A percentile compares a stretch with the other conserved stretches of the same genome.
Conservation (phyloP, 2,329 filamentous ascomycete species). For the Fusarium sp. region DNA sequence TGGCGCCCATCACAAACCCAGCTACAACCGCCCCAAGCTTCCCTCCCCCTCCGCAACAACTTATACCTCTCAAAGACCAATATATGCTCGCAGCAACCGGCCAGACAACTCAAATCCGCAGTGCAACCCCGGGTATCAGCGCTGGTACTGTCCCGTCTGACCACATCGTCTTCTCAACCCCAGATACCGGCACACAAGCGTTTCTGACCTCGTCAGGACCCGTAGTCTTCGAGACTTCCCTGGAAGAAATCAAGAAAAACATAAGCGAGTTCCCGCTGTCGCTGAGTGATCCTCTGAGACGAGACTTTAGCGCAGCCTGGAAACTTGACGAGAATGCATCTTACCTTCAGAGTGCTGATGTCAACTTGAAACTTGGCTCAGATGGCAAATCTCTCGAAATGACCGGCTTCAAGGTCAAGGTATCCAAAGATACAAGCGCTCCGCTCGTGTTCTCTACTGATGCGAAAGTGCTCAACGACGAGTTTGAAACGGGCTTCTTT, state of each 20-base stretch:
- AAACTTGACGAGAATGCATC: not conserved
- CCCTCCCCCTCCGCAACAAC: not conserved
- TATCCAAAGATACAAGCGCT: not conserved
- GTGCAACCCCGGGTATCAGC: not conserved
- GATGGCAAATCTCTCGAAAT: not conserved
- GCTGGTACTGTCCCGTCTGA: not conserved
- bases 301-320: not conserved
- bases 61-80: not conserved
- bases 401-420: rapidly evolving
- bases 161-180: not conserved
- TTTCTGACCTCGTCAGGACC: not conserved
- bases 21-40: not conserved
- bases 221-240: not conserved
- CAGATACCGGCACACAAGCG: not conserved
- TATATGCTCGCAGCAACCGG: not conserved
- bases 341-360: not conserved
- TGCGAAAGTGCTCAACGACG: rapidly evolving
- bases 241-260: not conserved
- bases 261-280: rapidly evolving
- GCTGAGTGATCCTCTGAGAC: not conserved
- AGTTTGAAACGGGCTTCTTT: not conserved
- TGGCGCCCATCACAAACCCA: not conserved
- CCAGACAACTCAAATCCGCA: not conserved
- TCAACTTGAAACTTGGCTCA: not conserved
- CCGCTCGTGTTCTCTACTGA: not conserved